Base-by-base conservation (phyloP, 768 basidiomycete genomes). In the Imleria badia region DNA sequence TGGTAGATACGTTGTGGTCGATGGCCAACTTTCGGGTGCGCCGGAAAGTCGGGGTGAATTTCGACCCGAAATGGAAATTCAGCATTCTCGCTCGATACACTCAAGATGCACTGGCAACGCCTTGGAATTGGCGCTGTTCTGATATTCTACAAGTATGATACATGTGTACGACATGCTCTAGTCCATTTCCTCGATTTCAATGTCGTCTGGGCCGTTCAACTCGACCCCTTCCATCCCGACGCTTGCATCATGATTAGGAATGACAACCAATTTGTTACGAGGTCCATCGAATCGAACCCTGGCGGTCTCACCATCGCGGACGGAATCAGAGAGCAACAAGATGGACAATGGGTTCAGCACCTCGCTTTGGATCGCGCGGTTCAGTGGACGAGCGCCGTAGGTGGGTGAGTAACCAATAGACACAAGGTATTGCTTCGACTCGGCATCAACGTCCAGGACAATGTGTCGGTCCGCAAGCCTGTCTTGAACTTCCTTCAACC, bases 351-450 rank as follows among this genome's bases (percentile, higher is more conserved):
- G 96, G 68, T 97, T 95, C 64, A 98, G 79, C 34, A 99, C 78
- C 64, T 98, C 93, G 62, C 81, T 86, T 73, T 97, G 95, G 60
- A 99, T 95, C 5, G 90, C 82, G 33, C 94, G 83, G 66, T 92
- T 91, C 59, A 98, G 80, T 1, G 96, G 97, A 39, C 96, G 85
- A 52, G 95, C 96, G 60, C 96, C 94, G 66, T 96, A 97, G 19
- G 78, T 75, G 1, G 92, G 77, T 44, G 89, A 89, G 72, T 91
- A 94, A 0, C 90, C 91, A 45, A 84, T 76, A 19, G 86, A 85
- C 57, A 80, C 80, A 30, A 94, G 81, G 66, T 86, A 92, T 51
- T 82, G 76, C 72, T 89, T 91, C 59, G 89, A 86, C 29, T 77
- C 83, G n/a, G 79, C 72, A 66, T 94, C 87, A 35, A 98, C 70